Base-by-base conservation (phyloP, 164 flowering plant species). In the Saururus chinensis region DNA sequence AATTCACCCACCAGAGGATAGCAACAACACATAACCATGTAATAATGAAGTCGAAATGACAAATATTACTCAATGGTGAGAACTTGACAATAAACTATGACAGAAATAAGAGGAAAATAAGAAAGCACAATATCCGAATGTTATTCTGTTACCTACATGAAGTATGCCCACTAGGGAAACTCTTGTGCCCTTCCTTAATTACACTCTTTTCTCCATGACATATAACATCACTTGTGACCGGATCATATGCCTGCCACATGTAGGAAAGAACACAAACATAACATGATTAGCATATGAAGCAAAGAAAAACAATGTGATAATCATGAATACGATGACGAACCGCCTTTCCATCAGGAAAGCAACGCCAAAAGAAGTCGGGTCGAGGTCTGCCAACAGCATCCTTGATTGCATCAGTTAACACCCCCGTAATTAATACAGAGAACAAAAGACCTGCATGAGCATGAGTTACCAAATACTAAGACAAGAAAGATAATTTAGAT, bases 81-180 rank as follows among this genome's bases (percentile, higher is more conserved):
- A 30, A 30, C 37, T 30, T 30, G 37, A 30, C 37, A 30, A 6
- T 30, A 30, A 30, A 30, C 37, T 30, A 30, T 6, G 37, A 30
- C 2, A 30, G 6, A 30, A 6, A 30, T 30, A 30, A 30, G 37
- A 30, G 37, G 37, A 30, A 30, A 30, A n/a, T n/a, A n/a, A n/a
- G n/a, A 2, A 30, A 30, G 37, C 6, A 30, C 37, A 30, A 6
- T 30, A 30, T 30, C 37, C 37, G 6, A 30, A 2, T 30, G 37
- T 30, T 30, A 30, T 30, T 30, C 37, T 30, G 37, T 30, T 49
- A 53, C 88, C 85, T 79, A 87, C 97, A 80, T 37, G 97, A 90
- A 56, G 97, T 86, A 69, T 88, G 92, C 30, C 97, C 97, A 66
- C 97, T 91, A 6, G 97, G 37, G 37, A 90, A 90, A 65, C 97